Evolutionary conservation across 2,329 filamentous ascomycete genomes (phyloP).

Genomic region (Rhinocladiella mackenziei): DNA sequence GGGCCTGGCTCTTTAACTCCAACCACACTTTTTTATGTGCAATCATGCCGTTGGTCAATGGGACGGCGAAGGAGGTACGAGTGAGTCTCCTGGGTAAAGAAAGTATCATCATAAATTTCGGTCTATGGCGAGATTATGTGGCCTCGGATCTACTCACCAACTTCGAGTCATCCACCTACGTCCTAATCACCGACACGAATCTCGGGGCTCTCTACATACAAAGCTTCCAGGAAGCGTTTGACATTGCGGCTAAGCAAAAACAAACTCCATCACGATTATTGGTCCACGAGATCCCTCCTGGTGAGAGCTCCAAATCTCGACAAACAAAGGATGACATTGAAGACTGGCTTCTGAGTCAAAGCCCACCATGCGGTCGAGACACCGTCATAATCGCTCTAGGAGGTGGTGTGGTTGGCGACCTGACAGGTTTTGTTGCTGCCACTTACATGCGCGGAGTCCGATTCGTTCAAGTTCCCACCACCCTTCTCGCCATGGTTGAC

Average conservation of each 20-base stretch:
- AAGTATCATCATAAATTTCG: conserved; percentile 86
- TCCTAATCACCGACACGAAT: conserved; percentile 95
- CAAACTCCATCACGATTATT: conserved; percentile 62
- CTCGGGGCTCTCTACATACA: conserved; percentile 75
- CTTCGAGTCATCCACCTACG: conserved; percentile 81
- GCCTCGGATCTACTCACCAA: conserved; percentile 73
- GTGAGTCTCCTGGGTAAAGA: conserved; percentile 85
- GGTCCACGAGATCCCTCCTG: conserved; percentile 80
- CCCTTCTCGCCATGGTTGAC: conserved; percentile 93
- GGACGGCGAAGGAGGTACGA: conserved; percentile 31
- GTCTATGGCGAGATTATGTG: conserved; percentile 80
- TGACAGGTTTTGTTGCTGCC: conserved; percentile 95
- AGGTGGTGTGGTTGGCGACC: conserved; percentile 93
- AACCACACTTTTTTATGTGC: too few species aligned
- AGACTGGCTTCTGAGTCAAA: conserved; percentile 90
- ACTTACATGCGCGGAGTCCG: conserved; percentile 98
- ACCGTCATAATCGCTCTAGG: conserved; percentile 92
- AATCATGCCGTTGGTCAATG: conserved; percentile 25
- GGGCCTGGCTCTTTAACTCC: too few species aligned
- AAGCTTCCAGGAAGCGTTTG: conserved; percentile 66
- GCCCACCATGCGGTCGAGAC: conserved; percentile 80
- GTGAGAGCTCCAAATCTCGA: conserved; percentile 88
- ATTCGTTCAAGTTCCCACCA: conserved; percentile 95
- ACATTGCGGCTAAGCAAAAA: conserved; percentile 37
- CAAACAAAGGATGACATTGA: conserved; percentile 94